These are phyloP conservation scores for Albophoma yamanashiensis DNA, from an alignment of 2,329 filamentous ascomycete species.

Conservation along the genomic window DNA sequence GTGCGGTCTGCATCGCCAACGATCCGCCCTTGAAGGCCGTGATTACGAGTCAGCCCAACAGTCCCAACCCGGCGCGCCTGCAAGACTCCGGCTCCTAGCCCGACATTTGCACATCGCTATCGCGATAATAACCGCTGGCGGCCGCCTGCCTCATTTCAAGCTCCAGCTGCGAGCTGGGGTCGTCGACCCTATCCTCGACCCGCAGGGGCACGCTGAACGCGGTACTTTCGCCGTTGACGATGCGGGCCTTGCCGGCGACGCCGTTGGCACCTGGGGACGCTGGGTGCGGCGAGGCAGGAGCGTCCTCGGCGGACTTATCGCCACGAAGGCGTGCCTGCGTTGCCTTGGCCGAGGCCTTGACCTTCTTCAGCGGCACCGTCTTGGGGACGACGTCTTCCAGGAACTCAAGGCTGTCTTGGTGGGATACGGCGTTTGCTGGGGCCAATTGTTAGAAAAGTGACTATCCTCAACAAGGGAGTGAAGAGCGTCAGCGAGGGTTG, in stretches of 20 bases:
- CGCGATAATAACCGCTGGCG: conserved; percentile 12
- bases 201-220: conserved; percentile 11
- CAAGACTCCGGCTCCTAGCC: conserved; percentile 22
- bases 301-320: conserved; percentile 25
- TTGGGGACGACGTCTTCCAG: conserved; percentile 83
- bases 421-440: conserved; percentile 70
- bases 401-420: conserved; percentile 91
- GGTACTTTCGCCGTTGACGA: conserved; percentile 16
- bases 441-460: conserved; percentile 1
- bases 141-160: conserved; percentile 41
- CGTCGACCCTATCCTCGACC: conserved; percentile 19
- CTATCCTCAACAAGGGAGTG: not conserved
- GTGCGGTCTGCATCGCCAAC: not conserved
- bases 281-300: conserved; percentile 6
- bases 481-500: not conserved
- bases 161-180: conserved; percentile 43
- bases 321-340: conserved; percentile 32
- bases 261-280: conserved; percentile 15
- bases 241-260: conserved; percentile 16
- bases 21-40: not conserved
- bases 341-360: conserved; percentile 52
- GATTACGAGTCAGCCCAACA: not conserved
- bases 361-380: conserved; percentile 69
- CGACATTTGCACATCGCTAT: conserved; percentile 50
- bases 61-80: not conserved